Evolutionary conservation across 2,329 filamentous ascomycete genomes (phyloP).

Genomic region (Pezicula radicicola): DNA sequence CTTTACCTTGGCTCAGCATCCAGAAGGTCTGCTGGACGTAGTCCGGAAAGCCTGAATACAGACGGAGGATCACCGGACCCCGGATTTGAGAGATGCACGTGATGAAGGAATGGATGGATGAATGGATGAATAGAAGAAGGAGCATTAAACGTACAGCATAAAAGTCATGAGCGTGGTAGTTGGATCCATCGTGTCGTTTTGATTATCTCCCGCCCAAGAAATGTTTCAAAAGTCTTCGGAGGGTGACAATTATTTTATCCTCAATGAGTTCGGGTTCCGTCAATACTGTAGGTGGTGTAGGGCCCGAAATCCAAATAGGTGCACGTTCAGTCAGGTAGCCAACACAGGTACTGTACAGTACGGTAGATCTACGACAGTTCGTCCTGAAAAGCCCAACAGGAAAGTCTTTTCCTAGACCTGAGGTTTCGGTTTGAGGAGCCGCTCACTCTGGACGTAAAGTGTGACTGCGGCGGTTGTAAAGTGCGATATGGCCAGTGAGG

Average conservation of each 20-base stretch:
- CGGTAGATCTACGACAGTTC: no score
- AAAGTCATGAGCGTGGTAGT: conserved; percentile 65
- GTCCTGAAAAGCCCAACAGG: no score
- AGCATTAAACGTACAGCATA: conserved; percentile 53
- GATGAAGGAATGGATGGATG: background rate
- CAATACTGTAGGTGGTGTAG: background rate
- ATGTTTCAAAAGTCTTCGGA: background rate
- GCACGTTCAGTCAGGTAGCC: no score
- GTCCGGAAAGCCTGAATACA: background rate
- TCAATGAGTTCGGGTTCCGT: background rate
- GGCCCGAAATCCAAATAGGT: no score
- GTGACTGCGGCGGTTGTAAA: no score
- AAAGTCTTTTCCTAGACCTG: no score
- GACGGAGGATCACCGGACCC: background rate
- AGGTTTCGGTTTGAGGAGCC: no score
- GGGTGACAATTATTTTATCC: background rate
- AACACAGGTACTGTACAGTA: no score
- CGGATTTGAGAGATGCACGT: background rate
- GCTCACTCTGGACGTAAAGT: no score
- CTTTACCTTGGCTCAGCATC: background rate
- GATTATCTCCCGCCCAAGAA: conserved; percentile 10
- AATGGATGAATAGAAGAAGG: conserved; percentile 7
- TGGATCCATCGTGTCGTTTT: conserved; percentile 17
- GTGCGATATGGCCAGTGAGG: no score
- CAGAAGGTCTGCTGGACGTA: background rate